Evolutionary conservation across 495 filamentous ascomycete genomes (phyloP), one percentile per base, ranked within the genome.

Genomic region (Platismatia glauca): DNA sequence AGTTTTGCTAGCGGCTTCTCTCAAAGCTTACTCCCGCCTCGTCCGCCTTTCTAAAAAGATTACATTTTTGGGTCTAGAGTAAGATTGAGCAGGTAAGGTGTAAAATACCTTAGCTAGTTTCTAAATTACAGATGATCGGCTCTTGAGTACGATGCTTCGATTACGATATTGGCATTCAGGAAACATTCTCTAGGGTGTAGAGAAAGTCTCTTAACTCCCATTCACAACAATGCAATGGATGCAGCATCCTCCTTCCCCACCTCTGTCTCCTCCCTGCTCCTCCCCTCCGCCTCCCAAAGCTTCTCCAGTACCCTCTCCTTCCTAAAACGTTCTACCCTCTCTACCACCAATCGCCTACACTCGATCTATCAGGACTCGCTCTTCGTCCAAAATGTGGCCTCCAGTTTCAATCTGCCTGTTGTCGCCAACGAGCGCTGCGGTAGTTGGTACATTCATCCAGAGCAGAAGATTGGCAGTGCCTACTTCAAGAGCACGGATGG

Each of bases 401-500:
- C 76, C 12, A 71, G 76, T 29, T 81, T 80, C 63, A 68, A 69
- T 27, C 77, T 94, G n/a, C 92, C 93, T 0, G 74, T 97, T n/a
- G 77, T 98, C 29, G 89, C 91, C 29, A 98, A 98, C 68, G 90
- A 96, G 72, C 80, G 94, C 57, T 96, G 92, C 69, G 94, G 94
- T 1, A 91, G 90, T 71, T 98, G 94, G 94, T 98, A 98, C 73
- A 88, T 97, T 43, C 77, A 83, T 35, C 87, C 89, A 0, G 71
- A 72, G 24, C 66, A 62, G 15, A 91, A 91, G 70, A 74, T 74
- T 1, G 89, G 81, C 20, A 89, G 88, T 57, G 89, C 83, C 9
- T 97, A 97, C 75, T 98, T 97, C 75, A 98, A 98, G 79, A 95
- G 90, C 75, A 98, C 94, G 34, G 94, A 98, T 75, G 94, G 94